Conservation (phyloP, 1,284 basidiomycete species). For the Athelia sp. region DNA sequence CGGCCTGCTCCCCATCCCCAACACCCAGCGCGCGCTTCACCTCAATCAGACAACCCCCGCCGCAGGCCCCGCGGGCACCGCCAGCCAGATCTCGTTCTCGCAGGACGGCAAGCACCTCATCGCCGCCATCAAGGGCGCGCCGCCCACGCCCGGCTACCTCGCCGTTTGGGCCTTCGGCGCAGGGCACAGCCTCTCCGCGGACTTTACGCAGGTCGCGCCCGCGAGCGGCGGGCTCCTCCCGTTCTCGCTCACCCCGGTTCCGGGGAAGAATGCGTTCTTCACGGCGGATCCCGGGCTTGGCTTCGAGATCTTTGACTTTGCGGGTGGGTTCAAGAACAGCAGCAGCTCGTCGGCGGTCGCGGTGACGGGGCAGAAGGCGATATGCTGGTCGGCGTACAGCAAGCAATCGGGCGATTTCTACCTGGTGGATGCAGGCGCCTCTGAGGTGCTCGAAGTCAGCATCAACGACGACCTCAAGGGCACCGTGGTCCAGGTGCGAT, state of each 20-base stretch:
- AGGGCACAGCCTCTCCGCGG: conserved; percentile 35
- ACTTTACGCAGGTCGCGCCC: conserved; percentile 32
- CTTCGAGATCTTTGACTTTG: conserved; percentile 40
- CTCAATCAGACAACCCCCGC: conserved; percentile 42
- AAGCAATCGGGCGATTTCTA: conserved; percentile 44
- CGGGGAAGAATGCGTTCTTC: conserved; percentile 40
- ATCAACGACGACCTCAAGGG: conserved; percentile 39
- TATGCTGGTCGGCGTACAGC: conserved; percentile 45
- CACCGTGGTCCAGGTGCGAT: conserved; percentile 35
- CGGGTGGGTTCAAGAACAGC: conserved; percentile 9
- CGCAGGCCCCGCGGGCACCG: conserved; percentile 31
- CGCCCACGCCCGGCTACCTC: conserved; percentile 39
- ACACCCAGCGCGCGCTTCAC: conserved; percentile 34
- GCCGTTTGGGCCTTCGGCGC: conserved; percentile 38
- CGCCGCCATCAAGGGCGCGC: conserved; percentile 42
- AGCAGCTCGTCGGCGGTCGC: conserved; percentile 28
- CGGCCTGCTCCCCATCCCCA: conserved; percentile 32
- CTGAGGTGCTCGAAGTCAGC: conserved; percentile 40
- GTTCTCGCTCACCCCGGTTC: conserved; percentile 43
- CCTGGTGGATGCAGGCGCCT: conserved; percentile 39
- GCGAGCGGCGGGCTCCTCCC: conserved; percentile 35
- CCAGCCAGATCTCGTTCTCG: conserved; percentile 39
- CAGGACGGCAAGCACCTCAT: conserved; percentile 38
- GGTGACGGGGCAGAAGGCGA: conserved; percentile 39
- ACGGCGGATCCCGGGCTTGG: conserved; percentile 42